Conservation (phyloP, 441 rosid species). For the Adansonia gregorii region DNA sequence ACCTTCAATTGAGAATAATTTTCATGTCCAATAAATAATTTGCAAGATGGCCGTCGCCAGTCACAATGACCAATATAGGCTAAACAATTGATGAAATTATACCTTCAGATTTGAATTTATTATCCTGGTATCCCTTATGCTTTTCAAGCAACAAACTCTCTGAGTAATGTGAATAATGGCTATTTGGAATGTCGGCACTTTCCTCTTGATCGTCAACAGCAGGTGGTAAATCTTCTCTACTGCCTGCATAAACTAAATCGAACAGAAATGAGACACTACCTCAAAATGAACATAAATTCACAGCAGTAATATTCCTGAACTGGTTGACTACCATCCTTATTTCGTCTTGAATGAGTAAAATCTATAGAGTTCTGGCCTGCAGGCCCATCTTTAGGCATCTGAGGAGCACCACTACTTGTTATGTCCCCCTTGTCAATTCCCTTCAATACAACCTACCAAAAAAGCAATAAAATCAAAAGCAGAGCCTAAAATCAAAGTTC, state of each 20-base stretch:
- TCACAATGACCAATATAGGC: too few species aligned
- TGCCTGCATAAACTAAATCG: conserved; percentile 56
- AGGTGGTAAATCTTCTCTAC: conserved; percentile 61
- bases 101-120: too few species aligned
- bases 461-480: neutral
- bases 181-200: conserved; percentile 44
- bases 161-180: conserved; percentile 33
- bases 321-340: conserved; percentile 61
- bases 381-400: conserved; percentile 73
- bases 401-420: conserved; percentile 33
- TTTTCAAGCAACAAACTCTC: conserved; percentile 44
- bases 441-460: too few species aligned
- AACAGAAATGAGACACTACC: conserved; percentile 23
- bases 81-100: too few species aligned
- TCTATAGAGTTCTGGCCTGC: conserved; percentile 54
- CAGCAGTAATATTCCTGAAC: conserved; percentile 20
- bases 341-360: conserved; percentile 60
- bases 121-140: conserved; percentile 30
- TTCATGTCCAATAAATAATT: too few species aligned
- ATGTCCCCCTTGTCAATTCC: too few species aligned
- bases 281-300: conserved; percentile 24
- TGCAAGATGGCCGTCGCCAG: too few species aligned
- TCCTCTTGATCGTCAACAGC: conserved; percentile 58
- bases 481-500: conserved; percentile 19
- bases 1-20: too few species aligned